Percentiles rank a stretch among this genome's conserved stretches.
Conservation (phyloP, 192 early-diverging fungal species). For the Cladochytrium replicatum region DNA sequence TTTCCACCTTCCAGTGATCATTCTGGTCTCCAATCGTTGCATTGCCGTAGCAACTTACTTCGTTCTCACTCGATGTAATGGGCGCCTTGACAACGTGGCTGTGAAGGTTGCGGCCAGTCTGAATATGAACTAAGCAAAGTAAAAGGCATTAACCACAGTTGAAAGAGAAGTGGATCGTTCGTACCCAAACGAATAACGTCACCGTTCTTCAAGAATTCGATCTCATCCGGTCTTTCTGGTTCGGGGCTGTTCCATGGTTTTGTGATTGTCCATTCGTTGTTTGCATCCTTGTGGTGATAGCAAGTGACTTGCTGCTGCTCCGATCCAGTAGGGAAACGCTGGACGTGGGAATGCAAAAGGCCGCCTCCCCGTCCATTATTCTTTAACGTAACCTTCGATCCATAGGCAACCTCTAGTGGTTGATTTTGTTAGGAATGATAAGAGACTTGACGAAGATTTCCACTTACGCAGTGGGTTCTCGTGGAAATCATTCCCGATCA, state of each 20-base stretch:
- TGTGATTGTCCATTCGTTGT: constrained; percentile 83
- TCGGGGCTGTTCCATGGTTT: constrained; percentile 43
- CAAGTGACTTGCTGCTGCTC: constrained; percentile 96
- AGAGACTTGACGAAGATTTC: too few relatives aligned
- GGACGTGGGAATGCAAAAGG: constrained; percentile 86
- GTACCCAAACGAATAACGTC: constrained; percentile 71
- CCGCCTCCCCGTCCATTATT: constrained; percentile 76
- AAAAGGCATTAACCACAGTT: background rate
- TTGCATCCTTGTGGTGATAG: constrained; percentile 85
- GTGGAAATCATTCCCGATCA: constrained; percentile 68
- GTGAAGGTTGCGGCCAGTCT: constrained; percentile 73
- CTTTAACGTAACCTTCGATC: constrained; percentile 83
- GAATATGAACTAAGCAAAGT: constrained; percentile 44
- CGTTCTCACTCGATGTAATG: constrained; percentile 62
- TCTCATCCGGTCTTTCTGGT: constrained; percentile 15
- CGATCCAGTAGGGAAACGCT: constrained; percentile 73
- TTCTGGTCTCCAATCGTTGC: constrained; percentile 60
- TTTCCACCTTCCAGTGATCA: constrained; percentile 86
- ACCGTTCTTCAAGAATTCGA: constrained; percentile 62
- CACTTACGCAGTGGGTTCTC: constrained; percentile 68
- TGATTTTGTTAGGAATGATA: too few relatives aligned
- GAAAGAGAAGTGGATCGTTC: too few relatives aligned
- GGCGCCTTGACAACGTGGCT: constrained; percentile 71
- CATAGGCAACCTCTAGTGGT: constrained; percentile 74
- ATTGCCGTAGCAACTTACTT: constrained; percentile 87